phyloP scores from a whole-genome alignment of 2,329 filamentous ascomycete species.

The Calycina marina region DNA sequence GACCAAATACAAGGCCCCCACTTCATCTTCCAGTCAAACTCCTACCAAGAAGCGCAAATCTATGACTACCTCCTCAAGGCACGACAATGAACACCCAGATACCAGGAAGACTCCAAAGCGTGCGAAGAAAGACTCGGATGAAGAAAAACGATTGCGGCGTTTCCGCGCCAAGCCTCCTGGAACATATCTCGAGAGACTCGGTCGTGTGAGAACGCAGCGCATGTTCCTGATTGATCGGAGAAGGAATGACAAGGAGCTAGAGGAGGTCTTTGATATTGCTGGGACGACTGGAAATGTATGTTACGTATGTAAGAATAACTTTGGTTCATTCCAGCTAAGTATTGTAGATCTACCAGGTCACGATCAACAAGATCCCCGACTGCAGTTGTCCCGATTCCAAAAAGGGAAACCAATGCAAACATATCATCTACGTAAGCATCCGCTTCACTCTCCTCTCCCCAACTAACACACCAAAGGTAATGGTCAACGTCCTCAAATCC shows the following conservation, averaged over 20 bases:
- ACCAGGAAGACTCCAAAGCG: constrained; percentile 8
- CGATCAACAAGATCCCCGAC: constrained; percentile 33
- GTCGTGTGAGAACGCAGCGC: constrained; percentile 34
- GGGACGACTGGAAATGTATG: constrained; percentile 44
- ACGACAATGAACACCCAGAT: constrained; percentile 5
- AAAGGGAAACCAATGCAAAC: constrained; percentile 48
- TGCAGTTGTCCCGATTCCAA: constrained; percentile 39
- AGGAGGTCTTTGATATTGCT: constrained; percentile 39
- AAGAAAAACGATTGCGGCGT: constrained; percentile 26
- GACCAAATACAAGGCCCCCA: no score
- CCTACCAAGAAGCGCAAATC: constrained; percentile 10
- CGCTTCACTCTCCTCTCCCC: neutral
- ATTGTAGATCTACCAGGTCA: constrained; percentile 34
- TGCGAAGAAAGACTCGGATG: constrained; percentile 9
- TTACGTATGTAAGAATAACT: no score
- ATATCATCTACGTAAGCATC: constrained; percentile 38
- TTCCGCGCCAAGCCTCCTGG: constrained; percentile 30
- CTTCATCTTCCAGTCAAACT: neutral
- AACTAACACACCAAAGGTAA: constrained; percentile 25
- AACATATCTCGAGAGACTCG: constrained; percentile 30
- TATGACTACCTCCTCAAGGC: neutral
- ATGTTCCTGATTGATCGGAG: constrained; percentile 41
- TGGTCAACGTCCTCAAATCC: constrained; percentile 42
- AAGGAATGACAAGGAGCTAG: constrained; percentile 14
- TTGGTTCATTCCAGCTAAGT: no score